Conservation (phyloP, 441 rosid genomes). For the Pelargonium cotyledonis region DNA sequence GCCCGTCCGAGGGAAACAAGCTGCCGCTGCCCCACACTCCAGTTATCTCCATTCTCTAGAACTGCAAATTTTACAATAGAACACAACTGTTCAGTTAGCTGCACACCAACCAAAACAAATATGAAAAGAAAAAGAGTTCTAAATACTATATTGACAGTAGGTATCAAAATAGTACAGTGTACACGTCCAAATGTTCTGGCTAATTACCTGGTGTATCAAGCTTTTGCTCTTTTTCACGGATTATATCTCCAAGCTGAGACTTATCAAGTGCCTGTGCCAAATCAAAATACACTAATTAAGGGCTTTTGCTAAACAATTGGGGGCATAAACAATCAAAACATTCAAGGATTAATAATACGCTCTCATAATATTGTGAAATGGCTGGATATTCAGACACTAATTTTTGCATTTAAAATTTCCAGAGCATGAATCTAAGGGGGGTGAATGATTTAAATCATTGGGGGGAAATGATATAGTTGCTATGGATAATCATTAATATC, state of each 20-base stretch:
- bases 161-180: no score
- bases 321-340: slow-evolving; percentile 7
- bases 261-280: slow-evolving; percentile 80
- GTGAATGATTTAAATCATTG: neutral
- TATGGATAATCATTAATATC: neutral
- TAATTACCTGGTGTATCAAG: slow-evolving; percentile 79
- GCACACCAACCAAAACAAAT: neutral
- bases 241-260: slow-evolving; percentile 83
- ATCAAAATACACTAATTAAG: slow-evolving; percentile 10
- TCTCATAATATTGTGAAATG: neutral
- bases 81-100: neutral
- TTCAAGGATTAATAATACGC: neutral
- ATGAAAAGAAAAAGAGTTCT: neutral
- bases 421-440: neutral
- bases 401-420: neutral
- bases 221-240: slow-evolving; percentile 80
- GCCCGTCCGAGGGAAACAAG: slow-evolving; percentile 94
- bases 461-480: neutral
- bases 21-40: slow-evolving; percentile 99
- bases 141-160: neutral
- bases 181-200: neutral
- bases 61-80: slow-evolving; percentile 36
- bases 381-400: neutral
- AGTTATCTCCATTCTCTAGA: slow-evolving; percentile 95
- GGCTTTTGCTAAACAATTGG: neutral